Evolutionary conservation across 2,329 filamentous ascomycete genomes (phyloP).

Genomic region (Neobulgaria alba): DNA sequence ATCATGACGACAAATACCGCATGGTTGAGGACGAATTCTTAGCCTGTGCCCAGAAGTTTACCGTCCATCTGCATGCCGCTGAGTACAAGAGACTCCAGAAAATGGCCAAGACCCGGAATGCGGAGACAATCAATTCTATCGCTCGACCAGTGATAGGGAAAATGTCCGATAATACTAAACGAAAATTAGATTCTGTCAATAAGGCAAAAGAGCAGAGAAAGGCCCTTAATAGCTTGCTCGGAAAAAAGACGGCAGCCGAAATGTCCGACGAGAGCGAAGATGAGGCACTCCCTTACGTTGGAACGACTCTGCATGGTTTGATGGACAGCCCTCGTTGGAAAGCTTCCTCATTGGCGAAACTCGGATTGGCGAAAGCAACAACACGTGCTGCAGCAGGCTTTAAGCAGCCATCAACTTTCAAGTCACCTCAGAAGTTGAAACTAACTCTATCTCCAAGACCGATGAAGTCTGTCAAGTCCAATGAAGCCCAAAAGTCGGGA

Average conservation of each 20-base stretch:
- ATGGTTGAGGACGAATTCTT: constrained; percentile 82
- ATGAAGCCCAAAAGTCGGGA: neutral
- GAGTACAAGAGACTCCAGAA: constrained; percentile 64
- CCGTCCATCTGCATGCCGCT: constrained; percentile 65
- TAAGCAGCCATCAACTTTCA: constrained; percentile 14
- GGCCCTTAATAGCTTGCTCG: constrained; percentile 20
- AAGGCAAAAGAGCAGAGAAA: constrained; percentile 31
- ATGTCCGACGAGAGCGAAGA: constrained; percentile 27
- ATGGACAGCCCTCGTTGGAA: constrained; percentile 34
- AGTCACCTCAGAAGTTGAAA: neutral
- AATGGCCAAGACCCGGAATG: constrained; percentile 45
- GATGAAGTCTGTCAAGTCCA: neutral
- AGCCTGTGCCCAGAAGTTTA: constrained; percentile 59
- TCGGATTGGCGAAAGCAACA: constrained; percentile 12
- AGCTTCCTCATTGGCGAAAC: constrained; percentile 23
- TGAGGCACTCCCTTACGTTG: constrained; percentile 27
- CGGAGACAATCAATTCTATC: constrained; percentile 34
- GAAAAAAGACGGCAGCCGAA: constrained; percentile 16
- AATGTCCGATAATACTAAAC: constrained; percentile 24
- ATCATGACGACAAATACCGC: constrained; percentile 63
- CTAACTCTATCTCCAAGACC: constrained; percentile 7
- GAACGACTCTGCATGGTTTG: constrained; percentile 34
- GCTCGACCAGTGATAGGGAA: constrained; percentile 31
- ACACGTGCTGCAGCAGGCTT: constrained; percentile 29
- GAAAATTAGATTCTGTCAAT: constrained; percentile 28